phyloP scores from a whole-genome alignment of 306 rosid species.

The Malus sieversii region DNA sequence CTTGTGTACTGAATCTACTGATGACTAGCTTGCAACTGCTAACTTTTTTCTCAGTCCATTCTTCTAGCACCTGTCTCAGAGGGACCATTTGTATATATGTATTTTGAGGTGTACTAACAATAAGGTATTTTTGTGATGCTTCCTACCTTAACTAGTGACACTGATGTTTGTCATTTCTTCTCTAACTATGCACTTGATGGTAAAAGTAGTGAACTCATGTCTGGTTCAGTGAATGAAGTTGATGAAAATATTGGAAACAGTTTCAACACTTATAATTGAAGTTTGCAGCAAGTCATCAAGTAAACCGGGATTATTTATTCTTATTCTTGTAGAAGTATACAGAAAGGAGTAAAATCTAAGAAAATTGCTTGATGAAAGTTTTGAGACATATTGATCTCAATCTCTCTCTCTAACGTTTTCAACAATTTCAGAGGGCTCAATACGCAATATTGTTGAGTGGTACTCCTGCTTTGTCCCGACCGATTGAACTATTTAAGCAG shows the following conservation, averaged over 20 bases:
- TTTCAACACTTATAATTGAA: background rate
- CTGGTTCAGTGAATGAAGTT: background rate
- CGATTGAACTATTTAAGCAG: slow-evolving; percentile 90
- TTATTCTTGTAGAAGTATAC: no score
- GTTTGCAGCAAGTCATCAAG: no score
- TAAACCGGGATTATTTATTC: no score
- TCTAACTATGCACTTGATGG: background rate
- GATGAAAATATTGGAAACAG: background rate
- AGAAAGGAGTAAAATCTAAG: background rate
- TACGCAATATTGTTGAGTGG: slow-evolving; percentile 89
- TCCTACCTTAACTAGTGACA: no score
- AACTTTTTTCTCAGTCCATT: background rate
- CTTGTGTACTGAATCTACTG: slow-evolving; percentile 19
- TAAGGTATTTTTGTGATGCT: background rate
- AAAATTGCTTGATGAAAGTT: background rate
- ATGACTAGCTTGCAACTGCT: slow-evolving; percentile 12
- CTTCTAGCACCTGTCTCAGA: background rate
- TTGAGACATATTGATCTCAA: background rate
- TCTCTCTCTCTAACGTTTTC: slow-evolving; percentile 7
- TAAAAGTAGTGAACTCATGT: background rate
- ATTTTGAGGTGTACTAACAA: background rate
- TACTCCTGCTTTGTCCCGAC: slow-evolving; percentile 97
- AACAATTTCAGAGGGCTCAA: slow-evolving; percentile 65
- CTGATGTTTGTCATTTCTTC: background rate
- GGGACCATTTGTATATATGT: background rate